Base-by-base conservation (phyloP, 2,329 filamentous ascomycete genomes). In the Aspergillus awamori region DNA sequence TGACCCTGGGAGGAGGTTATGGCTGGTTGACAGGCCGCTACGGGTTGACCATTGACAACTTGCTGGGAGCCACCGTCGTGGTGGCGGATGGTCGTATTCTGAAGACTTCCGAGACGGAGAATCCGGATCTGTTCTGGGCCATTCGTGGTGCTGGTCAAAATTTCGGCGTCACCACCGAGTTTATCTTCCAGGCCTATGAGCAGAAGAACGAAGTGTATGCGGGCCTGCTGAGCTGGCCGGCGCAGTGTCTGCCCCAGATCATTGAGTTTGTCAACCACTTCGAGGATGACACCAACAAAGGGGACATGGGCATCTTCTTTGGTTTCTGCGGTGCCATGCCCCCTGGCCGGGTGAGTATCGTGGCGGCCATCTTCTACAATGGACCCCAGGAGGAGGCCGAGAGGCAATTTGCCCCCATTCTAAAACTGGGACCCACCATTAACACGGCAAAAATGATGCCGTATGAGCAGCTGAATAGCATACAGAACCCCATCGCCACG, bases 1-100 rank as follows among this genome's bases (percentile, higher is more conserved):
- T 87, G n/a, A 80, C 82, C 0, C 70, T 87, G 0, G 83, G 84
- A 2, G 85, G 85, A 22, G 86, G 86, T 1, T 85, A 84, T 66
- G 85, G 86, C 0, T 81, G 82, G 69, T 73, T 88, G 10, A 81
- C 78, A 13, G 82, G 83, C 1, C 75, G 76, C 33, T 74, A 85
- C 59, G 87, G 87, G 0, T 75, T 88, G 2, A 77, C 77, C 1
- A 80, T 84, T 57, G 83, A 84, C 69, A 79, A 80, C 61, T 72
- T 85, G 8, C 75, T 71, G 15, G 63, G 67, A 3, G 74, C 69
- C 15, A 74, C 68, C 1, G 65, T 80, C 0, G 76, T 81, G 0
- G 65, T 79, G 3, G 77, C 78, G 0, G 69, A 76, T 49, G 79
- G 79, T 1, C 57, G 65, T 0, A 68, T 78, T 43, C 62, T 75